Percentiles rank a stretch among this genome's conserved stretches.
Evolutionary conservation across 139 green algal species (phyloP).

Genomic region (Auxenochlorella pyrenoidosa): DNA sequence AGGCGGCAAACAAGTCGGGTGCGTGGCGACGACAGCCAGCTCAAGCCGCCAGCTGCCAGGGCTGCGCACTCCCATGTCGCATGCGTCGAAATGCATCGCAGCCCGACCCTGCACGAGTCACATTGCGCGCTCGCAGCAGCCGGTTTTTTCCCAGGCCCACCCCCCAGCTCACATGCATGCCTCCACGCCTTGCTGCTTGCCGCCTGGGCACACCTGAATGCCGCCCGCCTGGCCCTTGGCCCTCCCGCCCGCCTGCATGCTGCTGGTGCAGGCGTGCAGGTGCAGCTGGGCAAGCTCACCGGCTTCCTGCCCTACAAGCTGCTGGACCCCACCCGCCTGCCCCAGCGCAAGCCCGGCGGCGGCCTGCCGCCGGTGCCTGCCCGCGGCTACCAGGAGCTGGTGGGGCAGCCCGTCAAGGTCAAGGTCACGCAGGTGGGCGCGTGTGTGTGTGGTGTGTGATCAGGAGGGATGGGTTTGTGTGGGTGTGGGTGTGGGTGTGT

Average conservation of each 20-base stretch:
- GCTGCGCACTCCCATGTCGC: too few relatives aligned
- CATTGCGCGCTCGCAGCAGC: too few relatives aligned
- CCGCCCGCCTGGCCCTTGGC: background rate
- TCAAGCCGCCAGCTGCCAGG: too few relatives aligned
- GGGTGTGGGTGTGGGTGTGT: background rate
- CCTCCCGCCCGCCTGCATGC: background rate
- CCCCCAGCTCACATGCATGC: too few relatives aligned
- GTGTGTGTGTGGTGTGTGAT: too few relatives aligned
- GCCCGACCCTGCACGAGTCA: too few relatives aligned
- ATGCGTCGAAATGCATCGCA: too few relatives aligned
- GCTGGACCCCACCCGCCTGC: slow-evolving; percentile 46
- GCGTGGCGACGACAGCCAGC: background rate
- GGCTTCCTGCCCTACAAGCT: slow-evolving; percentile 60
- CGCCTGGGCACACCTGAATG: background rate
- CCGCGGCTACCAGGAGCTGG: background rate
- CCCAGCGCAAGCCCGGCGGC: background rate
- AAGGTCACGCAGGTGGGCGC: slow-evolving; percentile 57
- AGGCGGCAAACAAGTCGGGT: slow-evolving; percentile 28
- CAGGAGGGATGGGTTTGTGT: too few relatives aligned
- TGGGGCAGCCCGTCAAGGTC: slow-evolving; percentile 44
- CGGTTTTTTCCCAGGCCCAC: too few relatives aligned
- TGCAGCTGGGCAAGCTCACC: slow-evolving; percentile 16
- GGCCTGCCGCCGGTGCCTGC: background rate
- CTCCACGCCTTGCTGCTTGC: too few relatives aligned
- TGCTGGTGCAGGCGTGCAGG: slow-evolving; percentile 11